A percentile compares a stretch with the other conserved stretches of the same genome.
These are phyloP conservation scores for Xylariaceae sp. DNA, from an alignment of 2,329 filamentous ascomycete genomes.

Conservation along the genomic window DNA sequence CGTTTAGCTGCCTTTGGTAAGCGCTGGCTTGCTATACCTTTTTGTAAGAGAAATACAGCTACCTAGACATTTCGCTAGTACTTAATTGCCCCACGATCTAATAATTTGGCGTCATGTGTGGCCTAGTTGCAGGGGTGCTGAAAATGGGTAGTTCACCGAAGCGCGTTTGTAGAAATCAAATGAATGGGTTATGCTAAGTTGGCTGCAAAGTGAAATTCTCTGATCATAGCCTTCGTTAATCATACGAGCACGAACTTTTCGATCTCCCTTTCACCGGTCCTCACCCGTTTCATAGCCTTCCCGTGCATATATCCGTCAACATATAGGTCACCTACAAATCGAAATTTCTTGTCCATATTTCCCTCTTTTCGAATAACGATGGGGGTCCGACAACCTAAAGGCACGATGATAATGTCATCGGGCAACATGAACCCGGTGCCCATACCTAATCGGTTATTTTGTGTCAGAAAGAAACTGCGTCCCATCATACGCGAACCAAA, in stretches of 20 bases:
- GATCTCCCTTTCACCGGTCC: not conserved
- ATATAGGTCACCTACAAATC: constrained; percentile 43
- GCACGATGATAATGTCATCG: constrained; percentile 42
- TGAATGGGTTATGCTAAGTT: too few relatives aligned
- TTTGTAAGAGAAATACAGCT: too few relatives aligned
- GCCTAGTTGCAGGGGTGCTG: too few relatives aligned
- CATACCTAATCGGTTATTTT: constrained; percentile 37
- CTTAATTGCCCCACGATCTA: too few relatives aligned
- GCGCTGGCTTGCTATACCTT: too few relatives aligned
- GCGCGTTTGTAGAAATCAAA: too few relatives aligned
- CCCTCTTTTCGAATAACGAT: constrained; percentile 26
- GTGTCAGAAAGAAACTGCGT: constrained; percentile 32
- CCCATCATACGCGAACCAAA: constrained; percentile 30
- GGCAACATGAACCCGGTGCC: constrained; percentile 40
- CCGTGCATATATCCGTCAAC: constrained; percentile 44
- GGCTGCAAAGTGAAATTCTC: too few relatives aligned
- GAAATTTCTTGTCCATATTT: constrained; percentile 23
- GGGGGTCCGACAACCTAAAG: constrained; percentile 44
- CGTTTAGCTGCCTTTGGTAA: too few relatives aligned
- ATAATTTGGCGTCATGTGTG: too few relatives aligned
- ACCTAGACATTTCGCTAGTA: too few relatives aligned
- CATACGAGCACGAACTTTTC: constrained; percentile 12
- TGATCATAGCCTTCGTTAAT: not conserved
- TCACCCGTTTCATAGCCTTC: constrained; percentile 30
- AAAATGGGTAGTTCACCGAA: too few relatives aligned